These are phyloP conservation scores for Fusarium kyushuense DNA, from an alignment of 2,329 filamentous ascomycete species.

Conservation along the genomic window DNA sequence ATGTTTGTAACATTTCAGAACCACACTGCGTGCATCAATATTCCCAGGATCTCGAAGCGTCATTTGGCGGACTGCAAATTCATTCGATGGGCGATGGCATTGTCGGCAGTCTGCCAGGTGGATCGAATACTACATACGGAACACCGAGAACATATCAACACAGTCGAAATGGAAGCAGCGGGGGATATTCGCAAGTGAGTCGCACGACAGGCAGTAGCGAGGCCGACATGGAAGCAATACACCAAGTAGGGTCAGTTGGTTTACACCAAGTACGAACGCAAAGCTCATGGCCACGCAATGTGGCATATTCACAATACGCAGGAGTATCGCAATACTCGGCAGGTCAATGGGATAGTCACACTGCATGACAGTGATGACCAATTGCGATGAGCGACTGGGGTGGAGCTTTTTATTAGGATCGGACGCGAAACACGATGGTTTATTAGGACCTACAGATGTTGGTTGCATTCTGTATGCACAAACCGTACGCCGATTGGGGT, in stretches of 20 bases:
- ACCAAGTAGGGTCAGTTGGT: conserved; percentile 38
- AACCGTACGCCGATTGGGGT: conserved; percentile 26
- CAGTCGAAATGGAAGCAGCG: conserved; percentile 52
- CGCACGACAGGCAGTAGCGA: conserved; percentile 51
- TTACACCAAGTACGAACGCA: conserved; percentile 40
- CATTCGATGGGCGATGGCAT: conserved; percentile 24
- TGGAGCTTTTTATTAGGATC: conserved; percentile 17
- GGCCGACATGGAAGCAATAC: conserved; percentile 42
- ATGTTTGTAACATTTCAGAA: conserved; percentile 60
- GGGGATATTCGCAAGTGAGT: conserved; percentile 53
- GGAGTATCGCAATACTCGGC: conserved; percentile 35
- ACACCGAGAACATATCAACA: conserved; percentile 48
- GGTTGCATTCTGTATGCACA: conserved; percentile 12
- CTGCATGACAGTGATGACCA: conserved; percentile 12
- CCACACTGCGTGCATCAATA: conserved; percentile 68
- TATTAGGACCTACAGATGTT: conserved; percentile 11
- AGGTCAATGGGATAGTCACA: conserved; percentile 32
- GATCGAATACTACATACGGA: conserved; percentile 49
- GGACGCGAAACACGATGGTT: conserved; percentile 24
- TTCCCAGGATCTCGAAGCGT: conserved; percentile 50
- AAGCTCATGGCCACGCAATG: conserved; percentile 41
- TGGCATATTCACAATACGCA: conserved; percentile 36
- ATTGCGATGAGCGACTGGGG: conserved; percentile 18
- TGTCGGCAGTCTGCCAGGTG: conserved; percentile 18
- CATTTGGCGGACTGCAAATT: conserved; percentile 43